Evolutionary conservation across 2,329 filamentous ascomycete genomes (phyloP), one percentile per base, ranked within the genome.

Genomic region (Clarireedia homoeocarpa): DNA sequence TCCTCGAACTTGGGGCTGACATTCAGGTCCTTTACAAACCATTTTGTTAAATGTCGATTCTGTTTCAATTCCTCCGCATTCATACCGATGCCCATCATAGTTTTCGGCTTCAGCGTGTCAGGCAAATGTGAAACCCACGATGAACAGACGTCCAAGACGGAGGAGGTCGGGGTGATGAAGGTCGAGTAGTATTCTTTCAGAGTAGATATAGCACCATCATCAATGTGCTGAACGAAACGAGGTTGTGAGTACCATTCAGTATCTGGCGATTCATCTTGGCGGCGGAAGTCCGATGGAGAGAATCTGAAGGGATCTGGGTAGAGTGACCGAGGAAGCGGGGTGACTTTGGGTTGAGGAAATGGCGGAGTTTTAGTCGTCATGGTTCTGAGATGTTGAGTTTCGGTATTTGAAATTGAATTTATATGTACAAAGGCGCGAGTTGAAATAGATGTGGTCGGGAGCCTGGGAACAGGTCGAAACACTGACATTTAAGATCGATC

Each of bases 221-320:
- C 77, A 61, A 80, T 80, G 57, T 80, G 78, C 10, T 77, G 77
- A 1, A 80, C 77, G 59, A 79, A 76, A 15, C 77, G 72, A 1
- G 77, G 74, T 14, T 64, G 57, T n/a, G 59, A 56, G 24, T 67
- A 67, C 62, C 61, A 67, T 26, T 57, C 30, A 3, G 58, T 46
- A 44, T 67, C 65, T 14, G 58, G 48, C 3, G 45, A 55, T 49
- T 65, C 63, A 42, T 66, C 62, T 39, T 61, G 49, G 26, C 65
- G 55, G 12, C 12, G 48, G 34, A 65, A 61, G 44, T 61, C 58
- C 15, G 58, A 38, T 0, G 59, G 44, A 9, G 46, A 47, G 15
- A 62, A 64, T 40, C 53, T 46, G 7, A 64, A 60, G 17, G 57
- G 20, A 17, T 53, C 30, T 17, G 62, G 61, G 34, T 65, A 66